A percentile compares a stretch with the other conserved stretches of the same genome.
Evolutionary conservation across 306 rosid species (phyloP).

Genomic region (Citrullus amarus): DNA sequence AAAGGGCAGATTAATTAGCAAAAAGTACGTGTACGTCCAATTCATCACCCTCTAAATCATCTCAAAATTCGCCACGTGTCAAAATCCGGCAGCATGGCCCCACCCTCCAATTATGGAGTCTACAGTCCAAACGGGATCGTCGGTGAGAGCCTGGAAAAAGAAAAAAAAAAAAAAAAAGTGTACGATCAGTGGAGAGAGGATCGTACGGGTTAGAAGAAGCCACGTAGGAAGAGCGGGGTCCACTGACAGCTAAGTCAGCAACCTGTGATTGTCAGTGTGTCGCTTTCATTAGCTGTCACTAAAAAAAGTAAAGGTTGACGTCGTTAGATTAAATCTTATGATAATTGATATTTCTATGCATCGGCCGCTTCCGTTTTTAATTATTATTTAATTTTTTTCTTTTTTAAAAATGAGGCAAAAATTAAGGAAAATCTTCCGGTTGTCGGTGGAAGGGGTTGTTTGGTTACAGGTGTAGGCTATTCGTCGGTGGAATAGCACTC

Average conservation of each 20-base stretch:
- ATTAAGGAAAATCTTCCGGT: neutral
- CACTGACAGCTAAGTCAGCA: conserved; percentile 9
- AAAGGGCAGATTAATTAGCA: neutral
- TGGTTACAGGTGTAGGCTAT: neutral
- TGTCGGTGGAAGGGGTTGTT: conserved; percentile 7
- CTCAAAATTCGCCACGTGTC: neutral
- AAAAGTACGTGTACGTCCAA: conserved; percentile 1
- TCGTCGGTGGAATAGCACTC: conserved; percentile 3
- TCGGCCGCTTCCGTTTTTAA: neutral
- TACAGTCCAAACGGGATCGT: neutral
- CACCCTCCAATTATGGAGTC: neutral
- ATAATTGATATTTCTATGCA: neutral
- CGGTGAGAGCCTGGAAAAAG: conserved; percentile 2
- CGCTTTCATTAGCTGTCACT: conserved; percentile 14
- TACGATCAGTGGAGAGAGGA: neutral
- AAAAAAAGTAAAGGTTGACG: conserved; percentile 14
- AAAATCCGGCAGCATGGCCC: neutral
- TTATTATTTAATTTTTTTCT: neutral
- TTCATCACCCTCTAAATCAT: neutral
- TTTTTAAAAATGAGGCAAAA: neutral
- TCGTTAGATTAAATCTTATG: neutral
- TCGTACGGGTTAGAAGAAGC: neutral
- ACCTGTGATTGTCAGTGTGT: conserved; percentile 3
- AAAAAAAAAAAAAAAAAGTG: neutral
- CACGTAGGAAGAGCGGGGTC: neutral